These are phyloP conservation scores for Ceratocystis cubensis DNA, from an alignment of 2,329 filamentous ascomycete genomes.

Conservation along the genomic window DNA sequence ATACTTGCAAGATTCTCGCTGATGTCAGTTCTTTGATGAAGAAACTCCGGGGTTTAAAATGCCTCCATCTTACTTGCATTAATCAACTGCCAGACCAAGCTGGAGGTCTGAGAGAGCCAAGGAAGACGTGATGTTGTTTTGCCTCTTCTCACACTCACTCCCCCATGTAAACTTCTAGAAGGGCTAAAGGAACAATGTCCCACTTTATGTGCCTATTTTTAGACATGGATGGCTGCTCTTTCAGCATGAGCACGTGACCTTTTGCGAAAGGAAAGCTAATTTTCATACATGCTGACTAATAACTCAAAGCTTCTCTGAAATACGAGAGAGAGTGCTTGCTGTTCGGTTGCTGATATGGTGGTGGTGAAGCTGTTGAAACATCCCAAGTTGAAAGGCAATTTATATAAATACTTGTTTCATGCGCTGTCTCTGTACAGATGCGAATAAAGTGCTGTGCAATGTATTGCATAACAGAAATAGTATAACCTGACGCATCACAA, in stretches of 20 bases:
- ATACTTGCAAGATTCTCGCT: neutral
- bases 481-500: neutral
- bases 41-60: neutral
- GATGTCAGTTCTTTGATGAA: neutral
- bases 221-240: neutral
- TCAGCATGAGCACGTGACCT: neutral
- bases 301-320: neutral
- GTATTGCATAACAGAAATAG: neutral
- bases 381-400: no score
- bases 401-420: neutral
- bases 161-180: constrained; percentile 5
- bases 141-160: neutral
- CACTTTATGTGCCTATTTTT: neutral
- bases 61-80: neutral
- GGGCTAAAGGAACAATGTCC: neutral
- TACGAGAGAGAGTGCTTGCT: neutral
- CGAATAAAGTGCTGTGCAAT: neutral
- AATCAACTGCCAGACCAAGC: neutral
- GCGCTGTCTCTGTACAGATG: neutral
- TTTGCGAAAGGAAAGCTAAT: neutral
- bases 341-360: no score
- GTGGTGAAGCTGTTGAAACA: no score
- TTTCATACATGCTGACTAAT: neutral
- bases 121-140: neutral
- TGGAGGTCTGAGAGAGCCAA: neutral